Conservation (phyloP, 176 grass and related monocot genomes). For the Bothriochloa decipiens region DNA sequence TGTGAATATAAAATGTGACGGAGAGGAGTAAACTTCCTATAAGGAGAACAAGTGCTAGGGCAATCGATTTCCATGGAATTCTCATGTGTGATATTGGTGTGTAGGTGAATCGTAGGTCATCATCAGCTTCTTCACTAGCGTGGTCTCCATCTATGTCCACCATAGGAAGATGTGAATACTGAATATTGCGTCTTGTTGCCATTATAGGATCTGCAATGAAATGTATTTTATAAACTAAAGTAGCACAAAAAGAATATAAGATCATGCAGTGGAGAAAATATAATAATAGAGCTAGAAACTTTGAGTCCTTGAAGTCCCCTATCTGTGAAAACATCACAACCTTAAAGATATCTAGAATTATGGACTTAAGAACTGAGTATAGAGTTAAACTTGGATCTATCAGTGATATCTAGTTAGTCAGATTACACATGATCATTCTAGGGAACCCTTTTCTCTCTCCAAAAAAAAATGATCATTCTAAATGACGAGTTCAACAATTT, state of each 20-base stretch:
- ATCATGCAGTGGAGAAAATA: not conserved
- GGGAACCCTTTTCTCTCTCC: too few species aligned
- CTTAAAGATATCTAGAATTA: not conserved
- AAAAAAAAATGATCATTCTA: not conserved
- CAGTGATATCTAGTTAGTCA: not conserved
- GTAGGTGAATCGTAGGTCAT: constrained; percentile 56
- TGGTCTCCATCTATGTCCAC: constrained; percentile 40
- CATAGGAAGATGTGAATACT: constrained; percentile 49
- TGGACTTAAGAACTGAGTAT: not conserved
- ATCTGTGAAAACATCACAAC: not conserved
- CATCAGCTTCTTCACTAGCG: not conserved
- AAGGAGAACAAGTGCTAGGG: constrained; percentile 62
- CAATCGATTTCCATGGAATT: constrained; percentile 76
- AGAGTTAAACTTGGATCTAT: not conserved
- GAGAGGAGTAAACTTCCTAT: constrained; percentile 57
- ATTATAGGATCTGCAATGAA: constrained; percentile 36
- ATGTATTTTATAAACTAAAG: not conserved
- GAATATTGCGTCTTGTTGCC: constrained; percentile 50
- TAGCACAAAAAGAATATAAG: not conserved
- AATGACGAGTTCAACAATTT: not conserved
- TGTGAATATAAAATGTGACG: constrained; percentile 66
- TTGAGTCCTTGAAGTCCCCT: not conserved
- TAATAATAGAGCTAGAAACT: not conserved
- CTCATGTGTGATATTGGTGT: constrained; percentile 47
- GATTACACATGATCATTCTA: not conserved